Percentiles rank a stretch among this genome's conserved stretches.
Evolutionary conservation across 2,329 filamentous ascomycete species (phyloP).

Genomic region (Xylogone sp.): DNA sequence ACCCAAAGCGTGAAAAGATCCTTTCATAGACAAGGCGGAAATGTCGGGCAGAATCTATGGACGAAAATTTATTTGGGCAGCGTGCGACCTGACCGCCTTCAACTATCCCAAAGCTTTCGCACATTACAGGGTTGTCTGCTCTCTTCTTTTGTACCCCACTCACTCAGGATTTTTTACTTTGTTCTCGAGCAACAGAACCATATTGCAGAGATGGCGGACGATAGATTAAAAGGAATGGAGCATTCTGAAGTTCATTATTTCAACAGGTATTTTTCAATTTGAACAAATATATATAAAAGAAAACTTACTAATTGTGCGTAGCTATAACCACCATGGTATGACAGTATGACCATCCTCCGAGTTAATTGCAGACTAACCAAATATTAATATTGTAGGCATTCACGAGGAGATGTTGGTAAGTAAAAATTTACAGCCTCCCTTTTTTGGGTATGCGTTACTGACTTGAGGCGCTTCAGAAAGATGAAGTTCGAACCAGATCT

Average conservation of each 20-base stretch:
- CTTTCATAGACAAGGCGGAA: neutral
- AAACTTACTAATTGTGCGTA: slow-evolving; percentile 36
- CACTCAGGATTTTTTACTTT: neutral
- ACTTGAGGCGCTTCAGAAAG: slow-evolving; percentile 66
- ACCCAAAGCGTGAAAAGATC: too few relatives aligned
- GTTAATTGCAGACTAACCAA: slow-evolving; percentile 27
- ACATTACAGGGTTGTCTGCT: neutral
- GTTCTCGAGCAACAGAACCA: neutral
- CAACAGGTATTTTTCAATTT: slow-evolving; percentile 66
- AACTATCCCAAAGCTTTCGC: neutral
- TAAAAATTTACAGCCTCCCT: slow-evolving; percentile 25
- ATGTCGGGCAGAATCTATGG: neutral
- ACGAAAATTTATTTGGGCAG: neutral
- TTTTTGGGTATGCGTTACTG: slow-evolving; percentile 15
- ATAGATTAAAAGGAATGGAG: slow-evolving; percentile 38
- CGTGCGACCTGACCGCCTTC: neutral
- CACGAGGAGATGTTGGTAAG: slow-evolving; percentile 97
- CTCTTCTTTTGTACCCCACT: neutral
- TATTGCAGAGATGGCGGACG: slow-evolving; percentile 43
- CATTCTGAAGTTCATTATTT: slow-evolving; percentile 96
- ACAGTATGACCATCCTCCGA: slow-evolving; percentile 6
- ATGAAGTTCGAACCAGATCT: slow-evolving; percentile 92
- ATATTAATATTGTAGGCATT: slow-evolving; percentile 59
- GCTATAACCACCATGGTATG: slow-evolving; percentile 97
- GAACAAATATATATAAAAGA: neutral